phyloP scores from a whole-genome alignment of 108 stramenopile genomes.

The Nitzschia sp. region DNA sequence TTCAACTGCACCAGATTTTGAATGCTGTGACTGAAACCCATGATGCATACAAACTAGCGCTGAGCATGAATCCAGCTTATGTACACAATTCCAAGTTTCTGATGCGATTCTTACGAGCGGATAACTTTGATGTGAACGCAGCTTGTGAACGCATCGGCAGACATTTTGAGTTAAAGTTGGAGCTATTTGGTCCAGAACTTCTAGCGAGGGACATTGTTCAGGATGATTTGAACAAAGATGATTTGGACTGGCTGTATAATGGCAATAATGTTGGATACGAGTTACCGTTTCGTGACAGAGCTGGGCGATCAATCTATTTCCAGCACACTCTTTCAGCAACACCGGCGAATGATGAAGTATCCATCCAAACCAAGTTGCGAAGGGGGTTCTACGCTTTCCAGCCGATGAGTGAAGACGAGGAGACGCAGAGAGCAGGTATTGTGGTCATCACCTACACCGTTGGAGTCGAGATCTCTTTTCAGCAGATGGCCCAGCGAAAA shows the following conservation, averaged over 20 bases:
- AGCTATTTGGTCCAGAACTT: constrained; percentile 32
- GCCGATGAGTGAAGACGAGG: constrained; percentile 23
- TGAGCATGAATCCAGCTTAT: constrained; percentile 3
- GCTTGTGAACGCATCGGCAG: constrained; percentile 12
- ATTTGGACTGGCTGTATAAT: constrained; percentile 1
- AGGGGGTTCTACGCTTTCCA: neutral
- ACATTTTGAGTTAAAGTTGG: constrained; percentile 23
- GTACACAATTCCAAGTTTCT: constrained; percentile 12
- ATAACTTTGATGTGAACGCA: constrained; percentile 1
- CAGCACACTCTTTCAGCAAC: neutral
- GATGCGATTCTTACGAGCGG: constrained; percentile 18
- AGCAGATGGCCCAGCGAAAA: neutral
- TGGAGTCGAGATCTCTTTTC: neutral
- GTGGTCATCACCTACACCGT: neutral
- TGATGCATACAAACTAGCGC: constrained; percentile 16
- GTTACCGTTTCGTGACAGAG: constrained; percentile 15
- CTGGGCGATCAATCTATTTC: constrained; percentile 12
- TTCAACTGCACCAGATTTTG: constrained; percentile 6
- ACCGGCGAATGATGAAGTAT: neutral
- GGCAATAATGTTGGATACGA: neutral
- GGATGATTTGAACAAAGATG: constrained; percentile 33
- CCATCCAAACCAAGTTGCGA: neutral
- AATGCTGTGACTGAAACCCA: neutral
- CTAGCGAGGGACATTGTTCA: constrained; percentile 21
- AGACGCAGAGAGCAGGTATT: constrained; percentile 31